Conservation (phyloP, 2,329 filamentous ascomycete species). For the Fusarium brachygibbosum region DNA sequence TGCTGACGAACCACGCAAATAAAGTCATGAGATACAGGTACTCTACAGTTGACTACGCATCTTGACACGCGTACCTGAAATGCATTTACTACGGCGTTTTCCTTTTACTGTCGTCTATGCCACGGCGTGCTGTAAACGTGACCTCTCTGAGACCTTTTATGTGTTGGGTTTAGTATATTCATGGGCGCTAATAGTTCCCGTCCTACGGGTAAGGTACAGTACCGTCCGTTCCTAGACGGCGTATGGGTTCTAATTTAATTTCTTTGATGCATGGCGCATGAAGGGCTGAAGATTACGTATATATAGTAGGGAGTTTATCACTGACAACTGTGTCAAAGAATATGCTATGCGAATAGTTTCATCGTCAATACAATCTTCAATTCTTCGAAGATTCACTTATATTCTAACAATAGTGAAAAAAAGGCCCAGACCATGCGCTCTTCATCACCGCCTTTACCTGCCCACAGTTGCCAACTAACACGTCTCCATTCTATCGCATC, state of each 20-base stretch:
- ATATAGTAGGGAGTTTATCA: background rate
- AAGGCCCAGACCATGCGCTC: slow-evolving; percentile 13
- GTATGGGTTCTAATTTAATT: slow-evolving; percentile 32
- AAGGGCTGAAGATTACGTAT: background rate
- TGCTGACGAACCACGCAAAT: too few relatives aligned
- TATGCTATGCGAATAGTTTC: background rate
- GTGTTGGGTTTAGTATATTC: slow-evolving; percentile 23
- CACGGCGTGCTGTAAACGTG: slow-evolving; percentile 12
- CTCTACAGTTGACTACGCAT: slow-evolving; percentile 20
- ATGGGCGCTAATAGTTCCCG: slow-evolving; percentile 35
- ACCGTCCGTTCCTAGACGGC: background rate
- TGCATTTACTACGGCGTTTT: slow-evolving; percentile 2
- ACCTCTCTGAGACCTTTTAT: slow-evolving; percentile 9
- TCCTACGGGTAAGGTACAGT: slow-evolving; percentile 15
- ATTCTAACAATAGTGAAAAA: background rate
- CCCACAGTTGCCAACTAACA: slow-evolving; percentile 23
- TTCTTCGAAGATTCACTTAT: background rate
- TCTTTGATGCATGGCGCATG: slow-evolving; percentile 9
- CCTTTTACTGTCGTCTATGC: background rate
- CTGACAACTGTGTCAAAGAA: background rate
- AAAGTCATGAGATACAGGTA: slow-evolving; percentile 13
- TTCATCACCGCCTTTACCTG: slow-evolving; percentile 33
- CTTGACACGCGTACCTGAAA: slow-evolving; percentile 28
- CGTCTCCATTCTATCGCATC: slow-evolving; percentile 36
- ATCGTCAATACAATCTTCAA: background rate